Percentiles rank a stretch among this genome's conserved stretches.
phyloP scores from a whole-genome alignment of 1,284 basidiomycete genomes.

The Cystobasidium sp. region DNA sequence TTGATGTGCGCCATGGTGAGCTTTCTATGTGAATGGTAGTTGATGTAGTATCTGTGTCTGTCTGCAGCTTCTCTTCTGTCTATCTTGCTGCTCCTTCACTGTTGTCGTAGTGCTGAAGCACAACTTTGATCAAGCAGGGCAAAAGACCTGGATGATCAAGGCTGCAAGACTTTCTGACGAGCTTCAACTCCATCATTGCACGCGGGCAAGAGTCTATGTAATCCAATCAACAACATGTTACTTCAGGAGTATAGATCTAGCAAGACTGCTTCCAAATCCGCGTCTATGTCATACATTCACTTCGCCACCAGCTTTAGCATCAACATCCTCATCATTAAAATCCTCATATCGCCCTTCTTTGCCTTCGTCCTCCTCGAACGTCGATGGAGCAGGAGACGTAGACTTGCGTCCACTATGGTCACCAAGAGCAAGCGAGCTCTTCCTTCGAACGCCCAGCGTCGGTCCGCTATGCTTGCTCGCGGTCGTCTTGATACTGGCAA shows the following conservation, averaged over 20 bases:
- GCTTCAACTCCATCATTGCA: no score
- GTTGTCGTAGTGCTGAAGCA: no score
- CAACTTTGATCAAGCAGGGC: no score
- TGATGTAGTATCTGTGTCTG: neutral
- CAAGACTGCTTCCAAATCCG: neutral
- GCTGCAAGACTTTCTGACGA: no score
- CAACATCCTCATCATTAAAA: neutral
- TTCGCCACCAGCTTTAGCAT: neutral
- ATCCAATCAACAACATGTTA: neutral
- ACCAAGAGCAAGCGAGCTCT: conserved; percentile 31
- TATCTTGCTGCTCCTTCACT: neutral
- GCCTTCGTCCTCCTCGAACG: conserved; percentile 1
- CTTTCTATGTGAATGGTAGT: neutral
- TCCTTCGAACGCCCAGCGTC: conserved; percentile 14
- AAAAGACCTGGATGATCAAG: no score
- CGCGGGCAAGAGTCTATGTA: no score
- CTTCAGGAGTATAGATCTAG: neutral
- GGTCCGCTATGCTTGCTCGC: conserved; percentile 13
- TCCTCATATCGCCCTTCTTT: conserved; percentile 2
- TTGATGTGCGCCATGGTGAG: conserved; percentile 18
- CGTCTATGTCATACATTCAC: neutral
- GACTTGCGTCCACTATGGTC: neutral
- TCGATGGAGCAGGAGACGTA: conserved; percentile 10
- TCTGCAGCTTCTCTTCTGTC: neutral
- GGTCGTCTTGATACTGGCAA: conserved; percentile 46